These are phyloP conservation scores for Boechera divaricarpa DNA, from an alignment of 345 rosid genomes.

Conservation along the genomic window DNA sequence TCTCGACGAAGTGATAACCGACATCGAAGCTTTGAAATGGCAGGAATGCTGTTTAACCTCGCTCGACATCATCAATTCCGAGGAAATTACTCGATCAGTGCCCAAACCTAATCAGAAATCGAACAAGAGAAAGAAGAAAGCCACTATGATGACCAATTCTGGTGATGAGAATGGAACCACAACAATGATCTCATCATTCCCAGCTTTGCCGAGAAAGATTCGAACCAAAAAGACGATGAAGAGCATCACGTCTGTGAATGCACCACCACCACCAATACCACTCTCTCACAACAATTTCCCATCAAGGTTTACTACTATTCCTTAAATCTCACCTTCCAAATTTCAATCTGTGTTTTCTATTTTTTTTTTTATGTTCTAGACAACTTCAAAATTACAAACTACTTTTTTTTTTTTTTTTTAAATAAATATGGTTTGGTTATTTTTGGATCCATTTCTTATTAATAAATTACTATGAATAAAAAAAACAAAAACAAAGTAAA, in stretches of 20 bases:
- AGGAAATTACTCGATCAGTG: background rate
- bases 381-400: background rate
- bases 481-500: no score
- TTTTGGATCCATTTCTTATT: background rate
- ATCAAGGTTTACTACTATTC: constrained; percentile 3
- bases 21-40: constrained; percentile 45
- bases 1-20: constrained; percentile 41
- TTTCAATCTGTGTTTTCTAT: background rate
- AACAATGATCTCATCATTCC: background rate
- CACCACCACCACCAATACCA: background rate
- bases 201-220: constrained; percentile 2
- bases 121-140: constrained; percentile 22
- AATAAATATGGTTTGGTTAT: background rate
- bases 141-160: background rate
- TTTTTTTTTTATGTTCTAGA: background rate
- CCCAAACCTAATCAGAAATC: constrained; percentile 11
- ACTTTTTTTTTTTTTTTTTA: no score
- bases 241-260: constrained; percentile 14
- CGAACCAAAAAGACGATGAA: constrained; percentile 19
- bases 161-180: background rate
- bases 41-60: constrained; percentile 45
- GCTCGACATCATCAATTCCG: constrained; percentile 36
- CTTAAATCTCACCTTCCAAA: background rate
- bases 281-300: constrained; percentile 1
- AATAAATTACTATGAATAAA: background rate